Evolutionary conservation across 805 yeast species (phyloP), one percentile per base, ranked within the genome.

Genomic region (Ogataea henricii): DNA sequence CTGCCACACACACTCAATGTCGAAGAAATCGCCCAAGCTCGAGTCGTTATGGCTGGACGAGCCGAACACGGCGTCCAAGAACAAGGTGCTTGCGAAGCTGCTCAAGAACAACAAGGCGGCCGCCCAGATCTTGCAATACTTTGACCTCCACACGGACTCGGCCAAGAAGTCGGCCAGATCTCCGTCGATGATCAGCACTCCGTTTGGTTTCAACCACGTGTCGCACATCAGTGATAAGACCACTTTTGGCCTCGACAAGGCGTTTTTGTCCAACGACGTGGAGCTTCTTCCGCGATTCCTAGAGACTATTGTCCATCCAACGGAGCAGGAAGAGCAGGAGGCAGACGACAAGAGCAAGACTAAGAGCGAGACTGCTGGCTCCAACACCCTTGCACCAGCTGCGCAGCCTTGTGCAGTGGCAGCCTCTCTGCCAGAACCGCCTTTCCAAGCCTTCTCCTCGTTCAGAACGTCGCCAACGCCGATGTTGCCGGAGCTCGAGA

Each of bases 161-260:
- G 23, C 43, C 18, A 30, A 45, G 34, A 18, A 13, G 39, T 5
- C 16, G 37, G 27, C 36, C 43, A 41, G 30, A 38, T 43, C 55
- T 13, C 52, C 57, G 3, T 36, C 45, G 25, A 37, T 48, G 41
- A 66, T 68, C 21, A 60, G 68, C 37, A 60, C 69, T 7, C 71
- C 72, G 3, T 64, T 62, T 26, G 64, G 56, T 0, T 67, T 67
- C 52, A 54, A 54, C 34, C 72, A 68, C 43, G 56, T 67, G 17
- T 57, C 70, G 2, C 71, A 67, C 46, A 55, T 67, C 21, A 67
- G 66, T 34, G 55, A 60, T 14, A 50, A 56, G 18, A 45, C 50
- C 3, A 54, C 56, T 2, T 68, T 65, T 52, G 72, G 72, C 0
- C 46, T 67, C 4, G 65, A 65, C 12, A 53, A 56, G 32, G 47